These are phyloP conservation scores for Xylaria acuta DNA, from an alignment of 495 filamentous ascomycete species.

Conservation along the genomic window DNA sequence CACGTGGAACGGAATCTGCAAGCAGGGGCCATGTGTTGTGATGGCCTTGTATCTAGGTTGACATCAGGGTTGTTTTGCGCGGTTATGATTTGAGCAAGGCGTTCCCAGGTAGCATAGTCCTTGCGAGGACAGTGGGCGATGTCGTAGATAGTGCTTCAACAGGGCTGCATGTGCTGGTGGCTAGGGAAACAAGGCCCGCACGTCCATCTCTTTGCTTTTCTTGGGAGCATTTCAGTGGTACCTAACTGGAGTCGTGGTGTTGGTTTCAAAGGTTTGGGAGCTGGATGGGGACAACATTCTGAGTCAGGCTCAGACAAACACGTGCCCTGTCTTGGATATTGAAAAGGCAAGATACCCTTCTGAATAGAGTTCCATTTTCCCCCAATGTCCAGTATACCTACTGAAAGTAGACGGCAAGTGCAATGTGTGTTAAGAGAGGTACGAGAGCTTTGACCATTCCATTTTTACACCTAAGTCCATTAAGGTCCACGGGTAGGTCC, in stretches of 20 bases:
- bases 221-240: slow-evolving; percentile 7
- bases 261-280: neutral
- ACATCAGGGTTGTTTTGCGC: slow-evolving; percentile 1
- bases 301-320: neutral
- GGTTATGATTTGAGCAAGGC: slow-evolving; percentile 20
- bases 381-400: neutral
- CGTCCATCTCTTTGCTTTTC: neutral
- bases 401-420: neutral
- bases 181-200: neutral
- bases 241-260: neutral
- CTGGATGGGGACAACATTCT: neutral
- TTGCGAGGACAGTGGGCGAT: slow-evolving; percentile 7
- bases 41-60: neutral
- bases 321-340: neutral
- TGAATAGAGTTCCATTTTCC: neutral
- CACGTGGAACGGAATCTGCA: neutral
- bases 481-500: too few relatives aligned
- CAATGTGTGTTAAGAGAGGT: neutral
- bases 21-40: neutral
- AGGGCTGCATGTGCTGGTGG: neutral
- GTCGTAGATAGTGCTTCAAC: neutral
- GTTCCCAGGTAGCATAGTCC: slow-evolving; percentile 9
- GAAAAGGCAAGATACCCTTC: neutral
- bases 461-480: too few relatives aligned
- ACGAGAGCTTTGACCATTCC: slow-evolving; percentile 14